Evolutionary conservation across 1,139 yeast species (phyloP), one percentile per base, ranked within the genome.

Genomic region (Yamadazyma dushanensis): DNA sequence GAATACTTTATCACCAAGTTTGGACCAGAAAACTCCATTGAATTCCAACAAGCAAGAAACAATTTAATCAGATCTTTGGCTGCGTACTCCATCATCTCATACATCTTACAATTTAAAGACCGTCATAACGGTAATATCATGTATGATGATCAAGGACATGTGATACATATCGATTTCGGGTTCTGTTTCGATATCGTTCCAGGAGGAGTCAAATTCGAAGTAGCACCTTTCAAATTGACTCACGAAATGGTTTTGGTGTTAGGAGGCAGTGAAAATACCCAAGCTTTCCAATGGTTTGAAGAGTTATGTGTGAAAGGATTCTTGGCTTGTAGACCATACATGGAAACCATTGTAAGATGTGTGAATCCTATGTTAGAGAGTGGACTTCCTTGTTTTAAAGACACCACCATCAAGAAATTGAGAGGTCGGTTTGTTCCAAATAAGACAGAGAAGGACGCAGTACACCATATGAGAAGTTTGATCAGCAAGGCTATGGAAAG

Each of bases 161-260:
- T 94, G 40, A 68, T 94, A 43, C 99, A 94, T 60, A 87, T 94
- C 61, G 99, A 94, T 66, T 94, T 94, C 66, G 98, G 99, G 4
- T 92, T 94, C 71, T 90, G 97, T 54, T 94, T 94, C 60, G 98
- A 94, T 63, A 92, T 94, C 63, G 97, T 88, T 25, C 99, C 99
- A 4, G 99, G 99, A 46, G 98, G 98, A 24, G 97, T 94, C 38
- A 87, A 83, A 52, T 94, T 94, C 58, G 99, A 94, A 56, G 95
- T 89, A 13, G 96, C 96, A 1, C 98, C 98, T 11, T 94, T 94
- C 72, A 94, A 94, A 58, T 76, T 94, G 48, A 92, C 98, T 4
- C 87, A 84, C 51, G 99, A 94, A 56, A 94, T 94, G 98, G 84
- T 94, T 14, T 75, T 80, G 56, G 97, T 94, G 1, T 80, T 94